These are phyloP conservation scores for Catharanthus roseus DNA, from an alignment of 257 asterid genomes.

Conservation along the genomic window DNA sequence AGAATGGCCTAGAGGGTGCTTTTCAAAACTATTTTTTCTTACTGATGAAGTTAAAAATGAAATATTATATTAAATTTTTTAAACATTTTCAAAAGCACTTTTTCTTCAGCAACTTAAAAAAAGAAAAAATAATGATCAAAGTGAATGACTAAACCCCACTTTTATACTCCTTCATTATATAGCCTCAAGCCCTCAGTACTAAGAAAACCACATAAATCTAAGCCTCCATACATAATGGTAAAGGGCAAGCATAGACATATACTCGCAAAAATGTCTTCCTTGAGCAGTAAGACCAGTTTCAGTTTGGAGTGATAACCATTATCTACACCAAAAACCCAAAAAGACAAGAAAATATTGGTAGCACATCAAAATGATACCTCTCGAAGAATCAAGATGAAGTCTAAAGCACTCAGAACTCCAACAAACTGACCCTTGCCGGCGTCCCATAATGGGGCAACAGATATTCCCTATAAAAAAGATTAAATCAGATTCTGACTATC, in stretches of 20 bases:
- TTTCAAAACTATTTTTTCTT: too few species aligned
- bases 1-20: too few species aligned
- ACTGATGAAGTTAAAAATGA: too few species aligned
- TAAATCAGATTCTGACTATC: slow-evolving; percentile 17
- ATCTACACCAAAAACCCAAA: background rate
- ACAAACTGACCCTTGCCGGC: slow-evolving; percentile 51
- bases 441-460: slow-evolving; percentile 76
- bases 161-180: background rate
- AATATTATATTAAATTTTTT: too few species aligned
- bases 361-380: slow-evolving; percentile 37
- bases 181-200: background rate
- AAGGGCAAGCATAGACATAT: background rate
- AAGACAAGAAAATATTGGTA: background rate
- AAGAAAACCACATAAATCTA: slow-evolving; percentile 1
- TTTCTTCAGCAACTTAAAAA: background rate
- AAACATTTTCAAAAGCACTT: too few species aligned
- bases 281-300: background rate
- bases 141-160: background rate
- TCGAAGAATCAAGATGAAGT: slow-evolving; percentile 65
- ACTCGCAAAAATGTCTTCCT: background rate
- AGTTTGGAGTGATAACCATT: background rate
- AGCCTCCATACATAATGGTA: background rate
- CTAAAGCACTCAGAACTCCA: slow-evolving; percentile 71
- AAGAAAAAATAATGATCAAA: background rate
- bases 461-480: slow-evolving; percentile 48